Evolutionary conservation across 2,329 filamentous ascomycete species (phyloP).

Genomic region (Emericellopsis cladophorae): DNA sequence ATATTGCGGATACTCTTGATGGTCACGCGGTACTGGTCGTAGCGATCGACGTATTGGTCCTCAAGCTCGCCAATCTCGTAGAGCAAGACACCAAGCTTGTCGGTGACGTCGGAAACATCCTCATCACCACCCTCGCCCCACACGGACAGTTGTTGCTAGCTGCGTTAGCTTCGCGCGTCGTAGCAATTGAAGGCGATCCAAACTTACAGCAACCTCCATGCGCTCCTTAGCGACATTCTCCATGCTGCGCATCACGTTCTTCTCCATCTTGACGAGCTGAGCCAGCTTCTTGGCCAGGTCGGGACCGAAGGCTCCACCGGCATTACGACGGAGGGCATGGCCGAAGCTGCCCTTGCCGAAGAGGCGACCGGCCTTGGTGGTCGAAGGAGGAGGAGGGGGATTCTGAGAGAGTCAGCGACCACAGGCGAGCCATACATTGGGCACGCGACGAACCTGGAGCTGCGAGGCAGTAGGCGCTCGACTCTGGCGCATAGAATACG

Average conservation of each 20-base stretch:
- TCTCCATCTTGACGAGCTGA: constrained; percentile 99
- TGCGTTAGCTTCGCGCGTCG: not conserved
- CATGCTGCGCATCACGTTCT: constrained; percentile 99
- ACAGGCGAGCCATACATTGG: not conserved
- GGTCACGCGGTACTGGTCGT: constrained; percentile 97
- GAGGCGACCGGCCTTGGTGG: constrained; percentile 80
- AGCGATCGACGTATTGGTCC: constrained; percentile 95
- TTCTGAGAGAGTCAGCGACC: constrained; percentile 42
- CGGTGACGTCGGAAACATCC: constrained; percentile 95
- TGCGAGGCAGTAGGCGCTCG: constrained; percentile 88
- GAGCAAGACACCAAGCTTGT: constrained; percentile 94
- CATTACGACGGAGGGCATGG: constrained; percentile 59
- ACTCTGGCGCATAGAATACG: constrained; percentile 96
- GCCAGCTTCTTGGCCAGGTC: constrained; percentile 97
- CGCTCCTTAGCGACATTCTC: constrained; percentile 89
- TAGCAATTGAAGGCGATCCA: not conserved
- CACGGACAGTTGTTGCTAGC: constrained; percentile 91
- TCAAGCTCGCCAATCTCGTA: constrained; percentile 98
- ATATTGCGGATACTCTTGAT: constrained; percentile 99
- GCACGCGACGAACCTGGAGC: constrained; percentile 36
- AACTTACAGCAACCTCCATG: constrained; percentile 92
- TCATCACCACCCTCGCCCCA: constrained; percentile 96
- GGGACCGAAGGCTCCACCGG: constrained; percentile 64
- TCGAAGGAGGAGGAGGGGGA: constrained; percentile 81
- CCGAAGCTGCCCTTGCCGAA: constrained; percentile 77